phyloP scores from a whole-genome alignment of 225 moss, liverwort and hornwort genomes.

The Physcomitrium patens region DNA sequence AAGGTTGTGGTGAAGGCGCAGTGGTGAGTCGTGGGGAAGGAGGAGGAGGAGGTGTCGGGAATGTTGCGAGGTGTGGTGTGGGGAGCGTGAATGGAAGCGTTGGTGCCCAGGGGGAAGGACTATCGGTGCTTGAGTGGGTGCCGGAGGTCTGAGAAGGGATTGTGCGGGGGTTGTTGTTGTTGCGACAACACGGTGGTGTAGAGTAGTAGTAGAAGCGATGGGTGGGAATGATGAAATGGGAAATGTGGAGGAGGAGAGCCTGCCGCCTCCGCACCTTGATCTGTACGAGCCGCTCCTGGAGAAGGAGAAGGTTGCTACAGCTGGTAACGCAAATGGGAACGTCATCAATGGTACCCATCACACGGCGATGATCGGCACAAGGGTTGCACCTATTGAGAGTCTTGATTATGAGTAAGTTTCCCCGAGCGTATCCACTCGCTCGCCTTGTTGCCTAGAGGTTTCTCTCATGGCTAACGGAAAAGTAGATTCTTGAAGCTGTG shows the following conservation, averaged over 20 bases:
- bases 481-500: not conserved
- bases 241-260: constrained; percentile 36
- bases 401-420: constrained; percentile 86
- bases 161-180: not conserved
- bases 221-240: not conserved
- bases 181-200: not conserved
- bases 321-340: constrained; percentile 21
- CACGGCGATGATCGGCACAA: constrained; percentile 55
- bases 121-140: not conserved
- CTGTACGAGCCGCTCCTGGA: constrained; percentile 55
- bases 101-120: not conserved
- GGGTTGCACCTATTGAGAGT: constrained; percentile 66
- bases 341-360: constrained; percentile 37
- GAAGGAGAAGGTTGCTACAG: constrained; percentile 10
- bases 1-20: not conserved
- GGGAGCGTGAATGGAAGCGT: constrained; percentile 11
- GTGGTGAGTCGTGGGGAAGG: no score
- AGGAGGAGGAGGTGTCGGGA: no score
- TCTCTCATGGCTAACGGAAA: not conserved
- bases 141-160: not conserved
- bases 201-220: constrained; percentile 29
- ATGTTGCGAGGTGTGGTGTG: not conserved
- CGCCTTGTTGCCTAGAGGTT: not conserved
- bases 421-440: not conserved
- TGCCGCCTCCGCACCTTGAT: constrained; percentile 45